Evolutionary conservation across 2,329 filamentous ascomycete species (phyloP), one percentile per base, ranked within the genome.

Genomic region (Alternaria rosae): DNA sequence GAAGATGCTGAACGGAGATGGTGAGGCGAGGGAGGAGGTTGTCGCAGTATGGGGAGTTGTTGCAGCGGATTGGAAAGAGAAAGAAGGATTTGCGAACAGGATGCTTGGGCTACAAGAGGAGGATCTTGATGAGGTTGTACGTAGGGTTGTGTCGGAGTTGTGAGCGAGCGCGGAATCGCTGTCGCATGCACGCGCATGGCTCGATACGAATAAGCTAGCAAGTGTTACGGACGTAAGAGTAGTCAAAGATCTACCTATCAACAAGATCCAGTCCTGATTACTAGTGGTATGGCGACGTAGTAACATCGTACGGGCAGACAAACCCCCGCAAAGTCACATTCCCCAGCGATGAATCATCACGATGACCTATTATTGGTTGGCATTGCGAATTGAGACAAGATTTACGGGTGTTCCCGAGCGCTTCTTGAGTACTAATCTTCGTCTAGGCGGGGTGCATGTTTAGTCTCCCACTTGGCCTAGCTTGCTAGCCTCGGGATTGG

Each of bases 41-140:
- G 76, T 79, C 3, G 74, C 72, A 4, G 70, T 78, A 5, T 75
- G 71, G 72, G 76, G 76, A 4, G 67, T 79, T 20, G 73, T 79
- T 15, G 75, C 73, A 8, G 70, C 70, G n/a, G 72, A 78, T 53
- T 78, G 76, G 76, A 68, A 65, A 32, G 62, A 66, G 12, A 76
- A 70, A 54, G 63, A 75, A n/a, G 62, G 61, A 0, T 79, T 77
- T 61, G 74, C 74, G 13, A 79, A 79, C 55, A 55, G 66, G 2
- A 21, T 76, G 57, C 57, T 80, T 5, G 78, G 73, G 1, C 55
- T 80, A 45, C 23, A 74, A 41, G 66, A 76, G 54, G 76, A 79
- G 32, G 58, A 73, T 56, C 62, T 79, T 11, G 73, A 76, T 17
- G 68, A 76, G 35, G 70, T 73, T 3, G 67, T 80, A 12, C 58